Evolutionary conservation across 2,329 filamentous ascomycete species (phyloP).

Genomic region (Trichoderma sp.): DNA sequence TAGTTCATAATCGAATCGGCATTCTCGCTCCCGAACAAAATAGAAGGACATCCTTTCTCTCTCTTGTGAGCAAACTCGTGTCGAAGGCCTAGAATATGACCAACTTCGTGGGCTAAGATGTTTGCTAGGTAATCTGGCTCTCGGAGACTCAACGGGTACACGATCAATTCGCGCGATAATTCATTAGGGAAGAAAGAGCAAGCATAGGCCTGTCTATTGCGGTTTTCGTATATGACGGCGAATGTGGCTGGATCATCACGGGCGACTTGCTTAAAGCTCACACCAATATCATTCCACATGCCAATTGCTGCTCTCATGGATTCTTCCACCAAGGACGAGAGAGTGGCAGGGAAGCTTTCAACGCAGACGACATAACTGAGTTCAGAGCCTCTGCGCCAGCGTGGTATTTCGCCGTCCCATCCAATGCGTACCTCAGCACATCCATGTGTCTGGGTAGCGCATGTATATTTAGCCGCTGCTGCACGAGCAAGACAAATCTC

Average conservation of each 20-base stretch:
- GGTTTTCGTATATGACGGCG: not conserved
- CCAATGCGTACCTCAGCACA: not conserved
- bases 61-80: not conserved
- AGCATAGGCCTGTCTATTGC: not conserved
- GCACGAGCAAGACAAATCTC: fast-evolving
- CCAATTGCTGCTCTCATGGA: not conserved
- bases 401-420: not conserved
- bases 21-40: not conserved
- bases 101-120: not conserved
- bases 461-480: not conserved
- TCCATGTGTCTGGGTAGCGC: not conserved
- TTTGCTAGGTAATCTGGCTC: not conserved
- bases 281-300: not conserved
- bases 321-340: not conserved
- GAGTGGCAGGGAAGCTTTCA: not conserved
- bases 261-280: not conserved
- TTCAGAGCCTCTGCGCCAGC: not conserved
- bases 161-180: not conserved
- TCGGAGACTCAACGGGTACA: not conserved
- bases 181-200: not conserved
- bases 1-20: not conserved
- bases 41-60: not conserved
- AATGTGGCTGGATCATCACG: not conserved
- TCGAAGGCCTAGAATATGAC: not conserved
- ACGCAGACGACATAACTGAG: not conserved